phyloP scores from a whole-genome alignment of 1,284 basidiomycete genomes.

The Pseudozyma pruni region DNA sequence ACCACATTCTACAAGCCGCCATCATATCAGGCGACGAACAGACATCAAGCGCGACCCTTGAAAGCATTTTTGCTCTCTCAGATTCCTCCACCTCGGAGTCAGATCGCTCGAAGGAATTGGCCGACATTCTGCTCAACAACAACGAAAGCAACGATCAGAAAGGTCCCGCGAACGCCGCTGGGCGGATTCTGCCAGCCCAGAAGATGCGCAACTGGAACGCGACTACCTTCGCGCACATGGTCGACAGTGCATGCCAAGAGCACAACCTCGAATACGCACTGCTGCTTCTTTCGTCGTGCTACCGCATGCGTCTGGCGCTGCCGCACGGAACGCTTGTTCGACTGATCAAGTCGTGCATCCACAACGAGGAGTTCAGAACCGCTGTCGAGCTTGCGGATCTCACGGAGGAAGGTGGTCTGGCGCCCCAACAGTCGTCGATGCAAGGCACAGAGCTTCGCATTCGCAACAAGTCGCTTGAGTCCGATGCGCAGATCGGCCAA shows the following conservation, averaged over 20 bases:
- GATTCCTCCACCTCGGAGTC: slow-evolving; percentile 1
- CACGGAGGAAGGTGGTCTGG: slow-evolving; percentile 32
- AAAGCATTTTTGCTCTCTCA: slow-evolving; percentile 20
- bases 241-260: slow-evolving; percentile 39
- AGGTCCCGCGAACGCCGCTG: neutral
- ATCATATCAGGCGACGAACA: slow-evolving; percentile 28
- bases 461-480: neutral
- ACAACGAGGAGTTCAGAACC: slow-evolving; percentile 41
- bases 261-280: slow-evolving; percentile 54
- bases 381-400: slow-evolving; percentile 47
- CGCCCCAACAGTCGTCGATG: slow-evolving; percentile 5
- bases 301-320: slow-evolving; percentile 17
- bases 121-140: slow-evolving; percentile 9
- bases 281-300: slow-evolving; percentile 36
- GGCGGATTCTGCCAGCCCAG: slow-evolving; percentile 12
- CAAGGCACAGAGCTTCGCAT: neutral
- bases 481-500: slow-evolving; percentile 10
- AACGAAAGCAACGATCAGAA: neutral
- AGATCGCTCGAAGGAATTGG: slow-evolving; percentile 11
- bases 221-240: slow-evolving; percentile 42
- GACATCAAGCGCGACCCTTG: slow-evolving; percentile 18
- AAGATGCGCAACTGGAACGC: slow-evolving; percentile 49
- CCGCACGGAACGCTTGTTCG: slow-evolving; percentile 20
- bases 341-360: slow-evolving; percentile 28
- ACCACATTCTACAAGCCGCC: slow-evolving; percentile 44